These are phyloP conservation scores for Maudiozyma humilis DNA, from an alignment of 1,139 yeast genomes.

Conservation along the genomic window DNA sequence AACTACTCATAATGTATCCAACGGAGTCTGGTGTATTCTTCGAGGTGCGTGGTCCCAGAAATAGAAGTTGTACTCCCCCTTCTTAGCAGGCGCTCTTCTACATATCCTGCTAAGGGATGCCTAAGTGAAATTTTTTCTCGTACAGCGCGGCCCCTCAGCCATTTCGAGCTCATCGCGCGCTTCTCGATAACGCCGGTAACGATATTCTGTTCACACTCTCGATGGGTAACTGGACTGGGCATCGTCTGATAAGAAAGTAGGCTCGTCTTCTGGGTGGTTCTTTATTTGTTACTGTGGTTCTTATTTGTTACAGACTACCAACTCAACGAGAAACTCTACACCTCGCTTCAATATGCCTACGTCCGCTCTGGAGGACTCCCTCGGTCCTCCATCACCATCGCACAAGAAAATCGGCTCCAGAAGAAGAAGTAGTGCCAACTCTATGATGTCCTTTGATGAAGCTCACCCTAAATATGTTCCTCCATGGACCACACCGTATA, in stretches of 20 bases:
- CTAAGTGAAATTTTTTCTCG: neutral
- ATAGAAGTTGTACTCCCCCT: too few species aligned
- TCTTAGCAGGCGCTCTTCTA: too few species aligned
- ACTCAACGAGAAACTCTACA: too few species aligned
- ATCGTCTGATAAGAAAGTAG: too few species aligned
- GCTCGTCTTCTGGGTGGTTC: neutral
- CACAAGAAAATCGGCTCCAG: neutral
- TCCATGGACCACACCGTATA: slow-evolving; percentile 94
- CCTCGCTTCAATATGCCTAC: neutral
- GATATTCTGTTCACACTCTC: too few species aligned
- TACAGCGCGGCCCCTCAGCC: too few species aligned
- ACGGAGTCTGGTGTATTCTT: too few species aligned
- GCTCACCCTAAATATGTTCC: slow-evolving; percentile 47
- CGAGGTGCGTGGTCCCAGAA: too few species aligned
- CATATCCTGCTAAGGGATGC: too few species aligned
- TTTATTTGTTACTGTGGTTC: too few species aligned
- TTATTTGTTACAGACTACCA: too few species aligned
- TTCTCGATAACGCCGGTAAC: neutral
- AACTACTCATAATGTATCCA: neutral
- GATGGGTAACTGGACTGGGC: too few species aligned
- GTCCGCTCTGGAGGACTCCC: neutral
- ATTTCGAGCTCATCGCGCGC: neutral
- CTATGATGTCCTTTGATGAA: slow-evolving; percentile 16
- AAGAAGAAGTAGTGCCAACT: slow-evolving; percentile 8
- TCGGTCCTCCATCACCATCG: neutral